Percentiles rank a stretch among this genome's conserved stretches.
These are phyloP conservation scores for Monilinia polystroma DNA, from an alignment of 2,329 filamentous ascomycete species.

Conservation along the genomic window DNA sequence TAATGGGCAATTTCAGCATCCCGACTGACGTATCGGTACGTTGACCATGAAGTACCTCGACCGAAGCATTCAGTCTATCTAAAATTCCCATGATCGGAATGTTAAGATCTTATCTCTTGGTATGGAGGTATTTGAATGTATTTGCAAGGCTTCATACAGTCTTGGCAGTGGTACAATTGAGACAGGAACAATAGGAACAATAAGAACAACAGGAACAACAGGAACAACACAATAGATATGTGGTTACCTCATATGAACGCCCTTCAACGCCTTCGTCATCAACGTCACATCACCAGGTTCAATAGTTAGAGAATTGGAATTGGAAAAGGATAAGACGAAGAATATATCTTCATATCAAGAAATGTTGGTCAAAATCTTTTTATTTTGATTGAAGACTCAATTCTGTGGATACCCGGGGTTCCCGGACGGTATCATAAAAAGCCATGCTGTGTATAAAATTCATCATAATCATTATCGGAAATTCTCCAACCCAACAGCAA, in stretches of 20 bases:
- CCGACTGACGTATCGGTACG: not conserved
- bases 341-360: not conserved
- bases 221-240: no score
- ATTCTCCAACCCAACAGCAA: not conserved
- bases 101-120: conserved; percentile 3
- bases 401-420: not conserved
- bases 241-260: no score
- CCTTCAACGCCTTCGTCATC: no score
- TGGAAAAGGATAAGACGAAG: no score
- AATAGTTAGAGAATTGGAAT: not conserved
- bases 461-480: conserved; percentile 6
- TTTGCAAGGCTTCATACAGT: not conserved
- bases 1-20: no score
- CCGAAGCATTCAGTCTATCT: no score
- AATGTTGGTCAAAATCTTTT: conserved; percentile 11
- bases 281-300: not conserved
- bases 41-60: not conserved
- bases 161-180: not conserved
- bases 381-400: conserved; percentile 11
- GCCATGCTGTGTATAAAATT: conserved; percentile 2
- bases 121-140: not conserved
- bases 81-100: not conserved
- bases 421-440: conserved; percentile 1
- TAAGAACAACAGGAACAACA: no score
- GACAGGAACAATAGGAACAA: no score